These are phyloP conservation scores for Chlamydomonas applanata DNA, from an alignment of 139 green algal species.

Conservation along the genomic window DNA sequence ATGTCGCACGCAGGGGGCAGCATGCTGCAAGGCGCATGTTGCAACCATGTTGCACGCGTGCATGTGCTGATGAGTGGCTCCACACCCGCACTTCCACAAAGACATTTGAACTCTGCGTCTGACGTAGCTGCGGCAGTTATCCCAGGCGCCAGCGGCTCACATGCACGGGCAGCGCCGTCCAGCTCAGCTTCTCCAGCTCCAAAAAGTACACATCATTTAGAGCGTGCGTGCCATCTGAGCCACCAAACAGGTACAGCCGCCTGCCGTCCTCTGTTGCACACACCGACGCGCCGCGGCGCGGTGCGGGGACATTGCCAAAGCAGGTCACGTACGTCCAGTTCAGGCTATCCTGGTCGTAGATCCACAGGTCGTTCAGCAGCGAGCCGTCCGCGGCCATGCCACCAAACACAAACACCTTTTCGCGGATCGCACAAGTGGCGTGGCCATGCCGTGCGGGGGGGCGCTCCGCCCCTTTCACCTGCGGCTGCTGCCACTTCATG, in stretches of 20 bases:
- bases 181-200: conserved; percentile 58
- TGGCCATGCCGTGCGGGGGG: conserved; percentile 47
- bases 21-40: too few species aligned
- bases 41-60: too few species aligned
- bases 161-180: conserved; percentile 51
- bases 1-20: too few species aligned
- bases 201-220: conserved; percentile 66
- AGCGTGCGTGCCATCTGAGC: conserved; percentile 42
- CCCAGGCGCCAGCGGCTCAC: too few species aligned
- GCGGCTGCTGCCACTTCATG: conserved; percentile 42
- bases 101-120: too few species aligned
- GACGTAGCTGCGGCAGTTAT: too few species aligned
- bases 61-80: too few species aligned
- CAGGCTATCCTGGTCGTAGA: conserved; percentile 59
- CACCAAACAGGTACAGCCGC: conserved; percentile 66
- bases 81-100: too few species aligned
- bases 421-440: conserved; percentile 49
- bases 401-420: conserved; percentile 75
- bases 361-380: conserved; percentile 73
- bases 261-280: conserved; percentile 61
- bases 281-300: conserved; percentile 42
- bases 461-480: conserved; percentile 30
- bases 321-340: conserved; percentile 56
- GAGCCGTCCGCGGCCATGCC: conserved; percentile 48
- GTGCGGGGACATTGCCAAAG: conserved; percentile 41